A percentile compares a stretch with the other conserved stretches of the same genome.
Conservation (phyloP, 2,329 filamentous ascomycete species). For the Chrysoporthe puriensis region DNA sequence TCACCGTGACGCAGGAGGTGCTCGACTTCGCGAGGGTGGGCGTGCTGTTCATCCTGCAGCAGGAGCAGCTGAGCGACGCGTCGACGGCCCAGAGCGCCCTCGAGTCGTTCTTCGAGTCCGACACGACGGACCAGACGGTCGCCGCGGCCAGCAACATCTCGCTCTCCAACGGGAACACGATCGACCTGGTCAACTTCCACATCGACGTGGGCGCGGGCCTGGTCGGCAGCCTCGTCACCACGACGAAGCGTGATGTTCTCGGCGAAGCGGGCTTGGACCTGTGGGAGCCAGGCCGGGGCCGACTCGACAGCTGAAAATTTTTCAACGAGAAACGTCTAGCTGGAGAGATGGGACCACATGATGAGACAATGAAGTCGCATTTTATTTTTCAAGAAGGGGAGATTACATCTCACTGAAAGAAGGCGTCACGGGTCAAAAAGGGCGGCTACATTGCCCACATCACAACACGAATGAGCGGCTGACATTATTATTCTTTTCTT, state of each 20-base stretch:
- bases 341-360: neutral
- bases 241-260: constrained; percentile 20
- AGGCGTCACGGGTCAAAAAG: constrained; percentile 4
- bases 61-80: constrained; percentile 54
- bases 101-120: constrained; percentile 56
- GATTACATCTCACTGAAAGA: neutral
- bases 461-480: constrained; percentile 6
- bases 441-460: constrained; percentile 2
- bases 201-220: constrained; percentile 44
- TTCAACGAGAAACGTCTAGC: neutral
- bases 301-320: neutral
- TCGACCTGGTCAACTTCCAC: constrained; percentile 54
- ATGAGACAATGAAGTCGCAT: constrained; percentile 6
- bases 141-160: constrained; percentile 44
- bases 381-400: neutral
- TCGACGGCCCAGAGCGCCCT: constrained; percentile 57
- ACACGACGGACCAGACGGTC: constrained; percentile 36
- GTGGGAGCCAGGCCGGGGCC: constrained; percentile 6
- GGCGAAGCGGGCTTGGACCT: constrained; percentile 2
- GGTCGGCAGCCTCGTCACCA: constrained; percentile 28
- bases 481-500: neutral
- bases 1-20: constrained; percentile 57
- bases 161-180: constrained; percentile 44
- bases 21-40: constrained; percentile 67
- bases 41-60: constrained; percentile 65